Conservation (phyloP, 805 yeast species). For the Gaillardinia entomophila region DNA sequence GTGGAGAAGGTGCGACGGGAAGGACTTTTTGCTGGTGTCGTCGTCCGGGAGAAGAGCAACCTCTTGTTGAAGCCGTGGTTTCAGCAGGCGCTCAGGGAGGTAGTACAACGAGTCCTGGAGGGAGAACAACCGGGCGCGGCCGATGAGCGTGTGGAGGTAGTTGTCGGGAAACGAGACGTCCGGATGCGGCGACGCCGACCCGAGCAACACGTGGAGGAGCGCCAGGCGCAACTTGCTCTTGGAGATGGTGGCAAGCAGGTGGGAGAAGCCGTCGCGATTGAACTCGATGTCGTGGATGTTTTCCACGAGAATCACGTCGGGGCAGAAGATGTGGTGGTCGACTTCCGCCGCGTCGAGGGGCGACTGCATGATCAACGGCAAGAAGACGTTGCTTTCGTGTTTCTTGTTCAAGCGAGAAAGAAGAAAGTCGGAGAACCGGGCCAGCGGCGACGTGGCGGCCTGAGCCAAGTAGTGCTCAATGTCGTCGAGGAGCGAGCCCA, state of each 20-base stretch:
- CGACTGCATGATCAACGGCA: not conserved
- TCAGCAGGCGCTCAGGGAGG: constrained; percentile 7
- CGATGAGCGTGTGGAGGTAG: not conserved
- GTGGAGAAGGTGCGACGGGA: constrained; percentile 45
- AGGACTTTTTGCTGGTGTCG: constrained; percentile 8
- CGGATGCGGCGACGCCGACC: not conserved
- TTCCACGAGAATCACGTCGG: constrained; percentile 1
- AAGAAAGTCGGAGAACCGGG: not conserved
- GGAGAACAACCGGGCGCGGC: not conserved
- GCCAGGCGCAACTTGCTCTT: not conserved
- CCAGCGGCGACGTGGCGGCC: not conserved
- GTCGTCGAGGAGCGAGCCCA: constrained; percentile 2
- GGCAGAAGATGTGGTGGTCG: not conserved
- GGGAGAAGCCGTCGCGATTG: too few relatives aligned
- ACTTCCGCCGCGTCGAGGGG: not conserved
- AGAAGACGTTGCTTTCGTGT: not conserved
- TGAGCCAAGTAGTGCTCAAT: constrained; percentile 2
- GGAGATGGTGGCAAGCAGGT: not conserved
- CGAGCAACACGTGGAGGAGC: not conserved
- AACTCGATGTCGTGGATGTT: not conserved
- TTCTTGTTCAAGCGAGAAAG: constrained; percentile 1
- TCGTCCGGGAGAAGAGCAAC: not conserved
- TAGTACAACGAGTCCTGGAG: constrained; percentile 6
- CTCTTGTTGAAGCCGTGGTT: not conserved
- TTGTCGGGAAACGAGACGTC: constrained; percentile 1